Base-by-base conservation (phyloP, 805 yeast species). In the Candida sithepensis region DNA sequence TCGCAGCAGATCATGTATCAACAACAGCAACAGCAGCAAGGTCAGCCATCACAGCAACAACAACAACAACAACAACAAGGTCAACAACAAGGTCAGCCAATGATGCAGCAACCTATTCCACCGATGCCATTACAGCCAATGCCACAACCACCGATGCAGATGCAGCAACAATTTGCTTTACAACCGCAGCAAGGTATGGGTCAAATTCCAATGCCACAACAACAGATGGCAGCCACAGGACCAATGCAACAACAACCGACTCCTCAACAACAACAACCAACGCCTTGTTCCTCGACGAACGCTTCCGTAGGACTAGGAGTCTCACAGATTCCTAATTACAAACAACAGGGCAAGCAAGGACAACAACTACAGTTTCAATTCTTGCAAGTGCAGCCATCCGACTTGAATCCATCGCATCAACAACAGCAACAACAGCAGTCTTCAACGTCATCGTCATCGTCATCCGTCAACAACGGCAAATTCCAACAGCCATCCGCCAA, bases 1-100 rank as follows among this genome's bases (percentile, higher is more conserved):
- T 41, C 48, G 26, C 56, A 55, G 36, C 59, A 53, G 43, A 51
- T 55, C 20, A 49, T 52, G 12, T 24, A 53, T 43, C 53, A 50
- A 23, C 59, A 52, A 41, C 54, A 53, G 26, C 43, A 26, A 28
- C 41, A 36, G 22, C 39, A 18, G 45, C 41, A 41, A 26, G 41
- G 40, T 30, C 49, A 40, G 41, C 53, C 42, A 37, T 51, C 46
- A 40, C 47, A 30, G 37, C 44, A 24, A 10, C 28, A 24, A 24
- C 47, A 36, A 40, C 44, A 23, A 9, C 41, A 23, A 13, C 24
- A 41, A 19, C 37, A 37, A 12, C 39, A 21, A 38, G 28, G 30
- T 38, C 53, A 42, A 42, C n/a, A n/a, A n/a, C n/a, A n/a, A n/a
- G n/a, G n/a, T n/a, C n/a, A n/a, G n/a, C 54, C 45, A 41, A 45